Conservation (phyloP, 495 filamentous ascomycete species). For the Aspergillus funiculosus region DNA sequence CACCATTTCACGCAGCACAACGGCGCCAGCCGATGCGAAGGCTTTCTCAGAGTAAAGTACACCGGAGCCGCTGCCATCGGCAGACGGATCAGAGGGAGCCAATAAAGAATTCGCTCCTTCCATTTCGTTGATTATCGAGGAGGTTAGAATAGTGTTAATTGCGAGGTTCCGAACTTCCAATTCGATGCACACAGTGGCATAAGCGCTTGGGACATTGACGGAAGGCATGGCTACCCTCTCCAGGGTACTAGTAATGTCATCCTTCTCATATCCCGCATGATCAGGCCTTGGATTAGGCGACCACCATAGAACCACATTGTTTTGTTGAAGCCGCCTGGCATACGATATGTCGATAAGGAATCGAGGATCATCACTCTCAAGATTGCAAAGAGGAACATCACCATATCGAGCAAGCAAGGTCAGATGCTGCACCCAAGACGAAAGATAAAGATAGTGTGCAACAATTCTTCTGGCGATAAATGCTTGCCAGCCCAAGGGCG, state of each 20-base stretch:
- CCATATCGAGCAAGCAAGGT: conserved; percentile 84
- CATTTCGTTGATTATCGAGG: conserved; percentile 93
- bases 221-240: conserved; percentile 93
- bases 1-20: conserved; percentile 94
- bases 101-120: conserved; percentile 69
- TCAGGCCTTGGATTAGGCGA: conserved; percentile 78
- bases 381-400: conserved; percentile 88
- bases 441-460: conserved; percentile 81
- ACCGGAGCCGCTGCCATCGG: conserved; percentile 54
- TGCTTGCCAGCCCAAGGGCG: conserved; percentile 88
- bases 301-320: conserved; percentile 98
- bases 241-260: conserved; percentile 76
- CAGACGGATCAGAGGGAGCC: conserved; percentile 59
- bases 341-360: conserved; percentile 96
- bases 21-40: conserved; percentile 84
- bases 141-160: conserved; percentile 96
- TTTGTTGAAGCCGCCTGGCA: conserved; percentile 80
- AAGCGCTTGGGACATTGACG: conserved; percentile 86
- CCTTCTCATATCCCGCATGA: conserved; percentile 92
- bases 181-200: conserved; percentile 95
- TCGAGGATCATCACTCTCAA: conserved; percentile 87
- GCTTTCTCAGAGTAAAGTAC: conserved; percentile 83
- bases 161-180: conserved; percentile 88
- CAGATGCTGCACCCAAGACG: conserved; percentile 86
- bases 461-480: conserved; percentile 84